A percentile compares a stretch with the other conserved stretches of the same genome.
Evolutionary conservation across 305 asterid species (phyloP).

Genomic region (Stenogyne calaminthoides): DNA sequence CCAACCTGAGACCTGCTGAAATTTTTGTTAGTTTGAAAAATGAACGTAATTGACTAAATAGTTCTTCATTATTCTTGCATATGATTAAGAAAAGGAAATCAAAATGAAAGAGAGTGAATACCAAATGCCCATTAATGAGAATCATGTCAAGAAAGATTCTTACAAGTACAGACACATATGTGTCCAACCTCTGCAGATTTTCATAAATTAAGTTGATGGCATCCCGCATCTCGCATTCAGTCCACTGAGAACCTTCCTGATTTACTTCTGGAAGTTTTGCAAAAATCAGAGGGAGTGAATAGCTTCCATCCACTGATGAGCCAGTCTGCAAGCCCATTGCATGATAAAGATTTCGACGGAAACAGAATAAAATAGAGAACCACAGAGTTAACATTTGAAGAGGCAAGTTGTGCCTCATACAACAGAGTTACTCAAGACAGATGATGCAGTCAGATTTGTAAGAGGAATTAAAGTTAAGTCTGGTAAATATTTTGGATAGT

Average conservation of each 20-base stretch:
- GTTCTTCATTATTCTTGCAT: conserved; percentile 13
- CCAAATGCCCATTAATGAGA: conserved; percentile 23
- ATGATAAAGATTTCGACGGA: conserved; percentile 28
- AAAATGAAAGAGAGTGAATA: neutral
- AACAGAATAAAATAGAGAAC: conserved; percentile 23
- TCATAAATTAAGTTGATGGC: conserved; percentile 75
- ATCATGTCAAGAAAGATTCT: conserved; percentile 41
- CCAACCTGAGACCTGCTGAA: conserved; percentile 5
- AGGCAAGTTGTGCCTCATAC: conserved; percentile 5
- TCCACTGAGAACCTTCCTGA: conserved; percentile 88
- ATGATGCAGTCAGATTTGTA: neutral
- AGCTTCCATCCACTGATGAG: conserved; percentile 87
- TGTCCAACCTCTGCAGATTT: conserved; percentile 73
- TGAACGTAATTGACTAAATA: neutral
- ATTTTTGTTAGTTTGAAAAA: neutral
- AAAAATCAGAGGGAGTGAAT: conserved; percentile 75
- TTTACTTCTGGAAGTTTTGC: conserved; percentile 87
- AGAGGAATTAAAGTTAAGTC: neutral
- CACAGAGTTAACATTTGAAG: conserved; percentile 15
- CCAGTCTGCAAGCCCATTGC: conserved; percentile 65
- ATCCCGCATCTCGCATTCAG: conserved; percentile 80
- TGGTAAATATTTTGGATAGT: neutral
- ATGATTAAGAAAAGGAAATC: conserved; percentile 19
- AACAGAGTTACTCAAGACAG: conserved; percentile 24
- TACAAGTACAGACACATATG: conserved; percentile 74